Percentiles rank a stretch among this genome's conserved stretches.
Evolutionary conservation across 2,329 filamentous ascomycete species (phyloP).

Genomic region (Mariannaea elegans): DNA sequence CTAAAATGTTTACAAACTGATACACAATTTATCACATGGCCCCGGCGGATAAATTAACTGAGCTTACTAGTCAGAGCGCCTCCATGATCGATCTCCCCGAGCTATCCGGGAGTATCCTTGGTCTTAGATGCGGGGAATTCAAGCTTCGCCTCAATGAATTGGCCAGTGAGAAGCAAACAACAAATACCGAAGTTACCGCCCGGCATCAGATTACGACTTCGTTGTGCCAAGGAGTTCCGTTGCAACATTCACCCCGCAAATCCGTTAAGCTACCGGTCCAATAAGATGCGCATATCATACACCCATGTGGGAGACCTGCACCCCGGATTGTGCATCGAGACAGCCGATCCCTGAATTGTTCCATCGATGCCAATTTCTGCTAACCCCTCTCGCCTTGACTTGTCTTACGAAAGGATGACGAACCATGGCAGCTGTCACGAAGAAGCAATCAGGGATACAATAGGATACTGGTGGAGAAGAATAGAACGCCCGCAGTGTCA

Average conservation of each 20-base stretch:
- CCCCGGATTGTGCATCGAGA: conserved; percentile 21
- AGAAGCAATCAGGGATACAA: background rate
- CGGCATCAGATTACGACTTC: conserved; percentile 32
- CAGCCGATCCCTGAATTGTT: conserved; percentile 15
- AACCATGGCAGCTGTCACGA: conserved; percentile 11
- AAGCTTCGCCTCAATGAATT: background rate
- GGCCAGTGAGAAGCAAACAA: conserved; percentile 10
- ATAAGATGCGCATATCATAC: conserved; percentile 17
- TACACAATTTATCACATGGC: conserved; percentile 14
- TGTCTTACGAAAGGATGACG: conserved; percentile 27
- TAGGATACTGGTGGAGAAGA: background rate
- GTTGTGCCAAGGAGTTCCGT: conserved; percentile 12
- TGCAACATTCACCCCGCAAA: conserved; percentile 5
- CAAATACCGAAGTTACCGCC: conserved; percentile 22
- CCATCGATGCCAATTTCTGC: conserved; percentile 7
- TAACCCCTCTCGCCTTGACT: conserved; percentile 4
- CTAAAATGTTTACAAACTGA: background rate
- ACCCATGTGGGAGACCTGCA: conserved; percentile 15
- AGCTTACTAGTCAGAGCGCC: conserved; percentile 12
- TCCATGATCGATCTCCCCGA: conserved; percentile 35
- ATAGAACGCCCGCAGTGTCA: background rate
- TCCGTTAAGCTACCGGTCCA: conserved; percentile 23
- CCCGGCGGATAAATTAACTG: conserved; percentile 29
- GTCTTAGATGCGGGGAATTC: background rate
- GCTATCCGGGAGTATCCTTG: conserved; percentile 9